Evolutionary conservation across 306 rosid species (phyloP), one percentile per base, ranked within the genome.

Genomic region (Rosa rugosa): DNA sequence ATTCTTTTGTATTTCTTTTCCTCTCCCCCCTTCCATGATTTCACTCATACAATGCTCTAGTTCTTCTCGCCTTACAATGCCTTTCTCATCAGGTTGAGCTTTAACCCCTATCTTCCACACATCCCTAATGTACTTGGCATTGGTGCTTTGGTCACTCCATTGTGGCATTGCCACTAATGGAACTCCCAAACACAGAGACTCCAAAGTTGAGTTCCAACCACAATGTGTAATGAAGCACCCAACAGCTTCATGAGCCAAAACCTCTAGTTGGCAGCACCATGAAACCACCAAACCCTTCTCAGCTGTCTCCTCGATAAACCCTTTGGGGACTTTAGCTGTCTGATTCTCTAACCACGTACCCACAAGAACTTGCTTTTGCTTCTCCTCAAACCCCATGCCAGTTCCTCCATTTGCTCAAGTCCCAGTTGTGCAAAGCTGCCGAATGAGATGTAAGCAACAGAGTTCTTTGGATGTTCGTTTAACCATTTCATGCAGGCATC

Each of bases 381-480:
- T 1, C 45, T 42, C 45, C 45, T 42, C 8, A 42, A 42, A 42
- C 45, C 45, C 45, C 45, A 42, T 42, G 45, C 45, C 45, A 42
- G 45, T 42, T 42, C 45, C 36, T 23, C 54, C 59, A 56, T 75
- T 59, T 81, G 79, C 47, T 81, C 88, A n/a, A 14, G 44, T 17
- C 25, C 45, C 1, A 85, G 44, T 4, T 9, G 22, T 1, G 27
- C 83, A 11, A 20, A 0, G 4, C 88, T 85, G 7, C 88, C 88
- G n/a, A 81, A 85, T 1, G 85, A 78, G 4, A 75, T 81, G 68
- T 77, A 85, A 14, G 13, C 60, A 71, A 79, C 73, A 31, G 80
- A 75, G 6, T 45, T 54, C 49, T 25, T 56, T 36, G 41, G 34
- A 34, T 68, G 79, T 8, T 75, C 5, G 23, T 77, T 44, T 6